These are phyloP conservation scores for Eucalyptus cloeziana DNA, from an alignment of 345 rosid genomes.

Conservation along the genomic window DNA sequence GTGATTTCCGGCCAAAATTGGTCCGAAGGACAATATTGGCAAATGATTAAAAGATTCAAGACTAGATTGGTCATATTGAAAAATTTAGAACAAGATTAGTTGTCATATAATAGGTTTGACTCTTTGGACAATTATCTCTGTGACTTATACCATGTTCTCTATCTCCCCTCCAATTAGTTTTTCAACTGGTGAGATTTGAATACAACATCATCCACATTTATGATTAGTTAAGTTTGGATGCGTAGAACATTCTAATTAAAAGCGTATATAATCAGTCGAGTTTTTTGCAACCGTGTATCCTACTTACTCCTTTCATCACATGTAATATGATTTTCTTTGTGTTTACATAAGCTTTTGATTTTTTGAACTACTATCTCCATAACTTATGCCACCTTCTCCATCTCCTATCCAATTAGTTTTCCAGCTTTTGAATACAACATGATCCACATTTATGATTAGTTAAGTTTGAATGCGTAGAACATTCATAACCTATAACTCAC, in stretches of 20 bases:
- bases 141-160: not conserved
- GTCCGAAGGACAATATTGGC: fast-evolving
- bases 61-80: not conserved
- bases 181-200: fast-evolving
- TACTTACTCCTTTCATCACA: not conserved
- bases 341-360: too few species aligned
- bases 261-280: too few species aligned
- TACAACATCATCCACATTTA: not conserved
- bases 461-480: not conserved
- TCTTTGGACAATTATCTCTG: not conserved
- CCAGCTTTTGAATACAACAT: not conserved
- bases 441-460: not conserved
- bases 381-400: not conserved
- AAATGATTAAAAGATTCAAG: not conserved
- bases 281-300: not conserved
- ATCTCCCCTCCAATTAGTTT: not conserved
- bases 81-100: not conserved
- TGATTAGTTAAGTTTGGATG: not conserved
- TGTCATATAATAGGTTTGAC: not conserved
- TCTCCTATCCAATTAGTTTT: not conserved
- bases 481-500: not conserved
- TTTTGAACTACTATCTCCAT: too few species aligned
- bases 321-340: too few species aligned
- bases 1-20: not conserved
- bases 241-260: not conserved